Evolutionary conservation across 805 yeast species (phyloP), one percentile per base, ranked within the genome.

Genomic region (Yarrowia sp.): DNA sequence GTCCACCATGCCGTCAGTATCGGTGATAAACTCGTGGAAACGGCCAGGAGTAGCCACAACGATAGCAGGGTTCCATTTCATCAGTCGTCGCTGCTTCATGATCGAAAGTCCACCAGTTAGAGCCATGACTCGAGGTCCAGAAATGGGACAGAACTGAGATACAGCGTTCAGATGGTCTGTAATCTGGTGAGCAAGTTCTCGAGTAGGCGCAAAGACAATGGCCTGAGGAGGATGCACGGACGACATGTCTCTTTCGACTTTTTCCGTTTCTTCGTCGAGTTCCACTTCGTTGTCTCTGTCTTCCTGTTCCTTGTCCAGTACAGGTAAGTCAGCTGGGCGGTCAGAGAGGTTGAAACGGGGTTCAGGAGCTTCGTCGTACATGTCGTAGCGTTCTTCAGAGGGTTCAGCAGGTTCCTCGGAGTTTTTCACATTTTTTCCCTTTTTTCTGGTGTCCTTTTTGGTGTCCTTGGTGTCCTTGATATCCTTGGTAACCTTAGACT

Each of bases 11-110:
- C 63, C 41, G 1, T 71, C 71, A 40, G 79, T 73, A 5, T 70
- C 72, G 74, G 90, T 90, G 41, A 79, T 62, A 21, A 78, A 74
- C 73, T 95, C 98, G 59, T 91, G 80, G 73, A 90, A 85, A 68
- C 99, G 84, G 38, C 99, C 99, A 0, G 99, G 98, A 0, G 99
- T 95, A 1, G 97, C 97, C 40, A 95, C 93, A 14, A 95, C 77
- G 19, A 95, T 83, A 49, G 79, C 90, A 1, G 97, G 95, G 7
- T 87, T 85, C 41, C 79, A 74, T 67, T 80, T 79, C 62, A 95
- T 78, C 66, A 89, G 75, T 73, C 99, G 83, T 71, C 89, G 90
- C 77, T 95, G 99, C 72, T 92, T 95, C 72, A 90, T 97, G 68
- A 92, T 88, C 1, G 98, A 88, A 38, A 95, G 81, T 9, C 99